These are phyloP conservation scores for Cinchona pubescens DNA, from an alignment of 257 asterid species.

Conservation along the genomic window DNA sequence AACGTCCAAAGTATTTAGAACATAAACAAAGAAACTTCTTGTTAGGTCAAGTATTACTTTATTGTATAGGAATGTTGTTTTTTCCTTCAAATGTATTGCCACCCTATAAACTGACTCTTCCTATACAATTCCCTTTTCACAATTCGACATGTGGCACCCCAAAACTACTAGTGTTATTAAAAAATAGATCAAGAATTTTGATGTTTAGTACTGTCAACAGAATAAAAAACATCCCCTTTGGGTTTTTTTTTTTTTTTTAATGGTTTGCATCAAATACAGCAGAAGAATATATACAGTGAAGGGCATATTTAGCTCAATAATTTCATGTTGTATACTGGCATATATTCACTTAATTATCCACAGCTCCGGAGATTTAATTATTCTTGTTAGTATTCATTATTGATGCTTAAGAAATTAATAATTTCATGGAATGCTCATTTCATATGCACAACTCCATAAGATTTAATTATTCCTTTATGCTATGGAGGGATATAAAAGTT, in stretches of 20 bases:
- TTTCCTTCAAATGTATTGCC: conserved; percentile 24
- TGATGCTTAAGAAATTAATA: not conserved
- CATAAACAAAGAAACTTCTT: conserved; percentile 12
- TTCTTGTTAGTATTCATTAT: conserved; percentile 17
- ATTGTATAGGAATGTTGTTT: conserved; percentile 28
- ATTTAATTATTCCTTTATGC: conserved; percentile 32
- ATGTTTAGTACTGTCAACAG: not conserved
- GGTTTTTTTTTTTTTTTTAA: too few species aligned
- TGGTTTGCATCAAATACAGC: conserved; percentile 21
- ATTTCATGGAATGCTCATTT: conserved; percentile 34
- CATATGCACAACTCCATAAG: conserved; percentile 41
- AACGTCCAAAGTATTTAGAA: conserved; percentile 30
- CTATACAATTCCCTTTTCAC: not conserved
- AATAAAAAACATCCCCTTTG: not conserved
- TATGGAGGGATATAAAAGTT: too few species aligned
- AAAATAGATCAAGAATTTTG: not conserved
- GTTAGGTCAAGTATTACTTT: conserved; percentile 14
- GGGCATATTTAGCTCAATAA: conserved; percentile 41
- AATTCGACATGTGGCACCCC: not conserved
- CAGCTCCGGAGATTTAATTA: conserved; percentile 23
- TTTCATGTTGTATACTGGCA: conserved; percentile 28
- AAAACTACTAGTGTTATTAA: not conserved
- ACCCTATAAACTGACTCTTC: too few species aligned
- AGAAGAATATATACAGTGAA: conserved; percentile 39
- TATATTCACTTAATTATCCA: conserved; percentile 36